phyloP scores from a whole-genome alignment of 2,329 filamentous ascomycete genomes.

The Aspergillus phoenicis region DNA sequence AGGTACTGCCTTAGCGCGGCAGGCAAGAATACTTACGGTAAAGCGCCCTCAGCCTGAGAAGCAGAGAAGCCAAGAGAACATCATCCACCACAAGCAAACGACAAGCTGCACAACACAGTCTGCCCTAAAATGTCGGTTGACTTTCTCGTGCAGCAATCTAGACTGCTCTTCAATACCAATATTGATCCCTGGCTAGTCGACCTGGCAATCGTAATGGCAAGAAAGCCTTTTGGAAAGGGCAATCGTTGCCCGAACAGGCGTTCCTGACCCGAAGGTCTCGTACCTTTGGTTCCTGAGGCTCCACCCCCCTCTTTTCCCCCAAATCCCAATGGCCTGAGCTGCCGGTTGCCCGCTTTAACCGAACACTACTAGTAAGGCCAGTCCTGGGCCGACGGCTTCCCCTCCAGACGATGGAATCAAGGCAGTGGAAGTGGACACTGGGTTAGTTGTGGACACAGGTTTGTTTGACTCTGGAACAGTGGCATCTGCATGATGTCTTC shows the following conservation, averaged over 20 bases:
- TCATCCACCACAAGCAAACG: too few species aligned
- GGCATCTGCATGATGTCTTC: constrained; percentile 6
- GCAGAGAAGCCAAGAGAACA: background rate
- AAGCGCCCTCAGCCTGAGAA: background rate
- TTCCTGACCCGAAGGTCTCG: constrained; percentile 17
- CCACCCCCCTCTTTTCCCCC: constrained; percentile 2
- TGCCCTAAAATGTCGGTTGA: background rate
- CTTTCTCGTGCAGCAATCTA: background rate
- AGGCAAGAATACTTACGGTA: background rate
- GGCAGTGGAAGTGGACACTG: background rate
- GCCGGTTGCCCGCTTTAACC: constrained; percentile 16
- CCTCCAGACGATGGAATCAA: background rate
- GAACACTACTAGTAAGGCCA: constrained; percentile 4
- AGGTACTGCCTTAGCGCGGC: constrained; percentile 3
- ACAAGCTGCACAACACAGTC: background rate
- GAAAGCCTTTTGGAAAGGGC: background rate
- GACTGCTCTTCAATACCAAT: constrained; percentile 1
- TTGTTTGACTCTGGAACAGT: constrained; percentile 9
- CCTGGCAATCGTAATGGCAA: background rate
- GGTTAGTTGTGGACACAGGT: background rate
- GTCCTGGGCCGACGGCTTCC: background rate
- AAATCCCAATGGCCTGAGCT: constrained; percentile 17
- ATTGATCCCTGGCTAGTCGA: constrained; percentile 5
- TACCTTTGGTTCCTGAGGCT: constrained; percentile 19
- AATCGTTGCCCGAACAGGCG: constrained; percentile 21